A percentile compares a stretch with the other conserved stretches of the same genome.
Evolutionary conservation across 257 asterid genomes (phyloP).

Genomic region (Scutellaria minor): DNA sequence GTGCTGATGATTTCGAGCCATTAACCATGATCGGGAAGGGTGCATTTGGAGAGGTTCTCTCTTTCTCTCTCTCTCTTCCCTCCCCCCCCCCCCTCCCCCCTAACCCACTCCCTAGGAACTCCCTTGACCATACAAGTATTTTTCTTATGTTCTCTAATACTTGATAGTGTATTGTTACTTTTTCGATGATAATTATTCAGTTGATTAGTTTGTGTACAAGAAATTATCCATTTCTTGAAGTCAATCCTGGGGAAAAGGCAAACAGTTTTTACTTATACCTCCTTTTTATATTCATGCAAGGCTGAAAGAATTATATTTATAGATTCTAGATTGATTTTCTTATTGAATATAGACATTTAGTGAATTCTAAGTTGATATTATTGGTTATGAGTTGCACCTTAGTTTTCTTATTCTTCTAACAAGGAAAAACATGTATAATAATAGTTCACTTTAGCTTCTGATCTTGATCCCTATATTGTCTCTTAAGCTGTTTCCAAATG

Average conservation of each 20-base stretch:
- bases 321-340: background rate
- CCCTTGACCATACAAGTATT: slow-evolving; percentile 10
- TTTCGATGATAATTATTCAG: slow-evolving; percentile 15
- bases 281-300: slow-evolving; percentile 3
- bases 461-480: background rate
- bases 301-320: slow-evolving; percentile 15
- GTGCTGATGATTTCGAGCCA: slow-evolving; percentile 96
- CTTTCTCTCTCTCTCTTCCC: slow-evolving; percentile 33
- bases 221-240: slow-evolving; percentile 4
- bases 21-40: slow-evolving; percentile 97
- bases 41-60: slow-evolving; percentile 91
- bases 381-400: slow-evolving; percentile 15
- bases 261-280: slow-evolving; percentile 7
- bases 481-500: slow-evolving; percentile 21
- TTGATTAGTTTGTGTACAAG: slow-evolving; percentile 7
- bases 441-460: background rate
- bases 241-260: slow-evolving; percentile 8
- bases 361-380: background rate
- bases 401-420: slow-evolving; percentile 6
- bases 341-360: background rate
- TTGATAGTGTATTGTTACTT: background rate
- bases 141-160: slow-evolving; percentile 12
- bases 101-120: background rate
- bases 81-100: background rate
- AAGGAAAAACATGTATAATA: slow-evolving; percentile 5